Percentiles rank a stretch among this genome's conserved stretches.
Evolutionary conservation across 768 basidiomycete species (phyloP).

Genomic region (Pleurotus salmoneostramineus): DNA sequence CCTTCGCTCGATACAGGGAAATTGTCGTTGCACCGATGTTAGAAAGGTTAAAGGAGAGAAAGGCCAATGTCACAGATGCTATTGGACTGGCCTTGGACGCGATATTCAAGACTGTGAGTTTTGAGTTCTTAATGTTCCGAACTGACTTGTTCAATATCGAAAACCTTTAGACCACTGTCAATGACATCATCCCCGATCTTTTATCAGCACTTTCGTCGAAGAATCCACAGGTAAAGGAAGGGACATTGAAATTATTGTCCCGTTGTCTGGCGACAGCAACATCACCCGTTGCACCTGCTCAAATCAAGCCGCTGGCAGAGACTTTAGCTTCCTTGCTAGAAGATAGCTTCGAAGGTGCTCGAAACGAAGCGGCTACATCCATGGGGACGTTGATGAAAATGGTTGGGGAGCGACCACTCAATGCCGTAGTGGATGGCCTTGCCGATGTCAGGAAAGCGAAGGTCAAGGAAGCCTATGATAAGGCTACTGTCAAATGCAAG

Average conservation of each 20-base stretch:
- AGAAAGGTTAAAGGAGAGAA: constrained; percentile 92
- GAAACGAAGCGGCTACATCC: constrained; percentile 85
- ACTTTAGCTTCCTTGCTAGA: constrained; percentile 72
- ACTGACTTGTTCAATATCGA: constrained; percentile 3
- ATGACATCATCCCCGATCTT: constrained; percentile 82
- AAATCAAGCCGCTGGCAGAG: constrained; percentile 82
- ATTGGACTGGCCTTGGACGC: constrained; percentile 88
- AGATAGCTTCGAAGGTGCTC: constrained; percentile 85
- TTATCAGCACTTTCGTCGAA: constrained; percentile 76
- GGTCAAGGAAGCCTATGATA: constrained; percentile 91
- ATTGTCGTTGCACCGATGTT: constrained; percentile 72
- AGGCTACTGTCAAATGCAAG: constrained; percentile 89
- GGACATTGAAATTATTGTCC: constrained; percentile 81
- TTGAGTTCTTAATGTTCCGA: constrained; percentile 7
- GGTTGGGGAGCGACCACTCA: constrained; percentile 89
- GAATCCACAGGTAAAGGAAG: constrained; percentile 96
- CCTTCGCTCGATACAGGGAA: constrained; percentile 76
- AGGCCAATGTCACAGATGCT: constrained; percentile 84
- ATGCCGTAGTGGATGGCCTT: constrained; percentile 79
- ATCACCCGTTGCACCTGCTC: constrained; percentile 63
- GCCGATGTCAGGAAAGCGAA: constrained; percentile 87
- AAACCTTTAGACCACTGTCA: constrained; percentile 58
- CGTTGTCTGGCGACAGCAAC: constrained; percentile 73
- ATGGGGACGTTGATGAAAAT: constrained; percentile 95
- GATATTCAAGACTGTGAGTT: constrained; percentile 73